Conservation (phyloP, 176 grass and related monocot genomes). For the Chrysopogon serrulatus region DNA sequence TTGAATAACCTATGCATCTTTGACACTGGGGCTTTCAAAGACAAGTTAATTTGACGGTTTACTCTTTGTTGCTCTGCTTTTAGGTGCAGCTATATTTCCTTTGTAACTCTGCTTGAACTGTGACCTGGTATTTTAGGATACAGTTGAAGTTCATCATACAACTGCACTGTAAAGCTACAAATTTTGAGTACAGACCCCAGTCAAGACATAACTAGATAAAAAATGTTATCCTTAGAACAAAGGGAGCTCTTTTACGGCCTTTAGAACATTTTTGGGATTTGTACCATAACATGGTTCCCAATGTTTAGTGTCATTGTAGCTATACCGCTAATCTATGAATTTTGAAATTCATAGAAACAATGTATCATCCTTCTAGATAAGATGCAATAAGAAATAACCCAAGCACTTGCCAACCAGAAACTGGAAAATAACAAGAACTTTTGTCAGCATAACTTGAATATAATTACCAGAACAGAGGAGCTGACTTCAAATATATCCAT, state of each 20-base stretch:
- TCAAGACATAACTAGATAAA: neutral
- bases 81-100: neutral
- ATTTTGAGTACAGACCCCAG: neutral
- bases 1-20: neutral
- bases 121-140: neutral
- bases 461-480: conserved; percentile 25
- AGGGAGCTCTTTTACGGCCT: too few species aligned
- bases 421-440: neutral
- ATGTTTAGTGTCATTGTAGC: neutral
- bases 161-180: neutral
- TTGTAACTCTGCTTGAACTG: neutral
- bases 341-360: neutral
- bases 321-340: neutral
- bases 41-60: neutral
- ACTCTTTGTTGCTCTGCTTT: neutral
- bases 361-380: neutral
- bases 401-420: neutral
- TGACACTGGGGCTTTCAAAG: neutral
- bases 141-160: neutral
- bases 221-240: too few species aligned
- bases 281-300: neutral
- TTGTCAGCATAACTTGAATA: neutral
- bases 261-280: neutral
- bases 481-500: neutral
- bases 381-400: neutral